Conservation (phyloP, 768 basidiomycete species). For the Tulasnella sp. region DNA sequence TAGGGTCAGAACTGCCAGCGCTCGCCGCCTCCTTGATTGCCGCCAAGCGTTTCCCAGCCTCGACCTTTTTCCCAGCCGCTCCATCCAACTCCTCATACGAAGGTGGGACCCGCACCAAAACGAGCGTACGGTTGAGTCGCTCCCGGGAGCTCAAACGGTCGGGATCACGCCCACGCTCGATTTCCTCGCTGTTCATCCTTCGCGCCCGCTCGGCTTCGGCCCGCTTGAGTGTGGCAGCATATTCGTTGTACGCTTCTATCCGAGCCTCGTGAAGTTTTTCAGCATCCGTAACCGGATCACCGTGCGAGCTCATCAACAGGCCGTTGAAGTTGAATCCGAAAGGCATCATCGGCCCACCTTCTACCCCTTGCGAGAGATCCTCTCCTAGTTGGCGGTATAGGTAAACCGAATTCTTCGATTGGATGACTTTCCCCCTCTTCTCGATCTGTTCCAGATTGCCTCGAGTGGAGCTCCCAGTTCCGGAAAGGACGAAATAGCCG, state of each 20-base stretch:
- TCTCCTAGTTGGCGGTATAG: neutral
- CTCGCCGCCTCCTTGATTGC: neutral
- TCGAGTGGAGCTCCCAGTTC: neutral
- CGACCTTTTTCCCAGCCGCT: neutral
- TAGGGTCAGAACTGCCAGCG: neutral
- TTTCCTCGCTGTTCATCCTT: neutral
- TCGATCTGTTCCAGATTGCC: neutral
- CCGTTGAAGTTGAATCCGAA: too few relatives aligned
- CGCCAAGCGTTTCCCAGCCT: neutral
- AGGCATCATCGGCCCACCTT: too few relatives aligned
- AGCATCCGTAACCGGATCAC: neutral
- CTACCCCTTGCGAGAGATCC: neutral
- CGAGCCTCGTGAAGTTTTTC: neutral
- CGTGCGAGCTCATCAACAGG: neutral
- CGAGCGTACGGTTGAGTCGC: slow-evolving; percentile 2
- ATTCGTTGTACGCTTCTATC: neutral
- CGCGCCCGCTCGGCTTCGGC: neutral
- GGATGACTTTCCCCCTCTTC: neutral
- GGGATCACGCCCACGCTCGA: slow-evolving; percentile 3
- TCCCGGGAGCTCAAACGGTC: neutral
- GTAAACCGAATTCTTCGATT: neutral
- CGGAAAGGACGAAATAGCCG: neutral
- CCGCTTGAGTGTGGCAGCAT: neutral
- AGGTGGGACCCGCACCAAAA: slow-evolving; percentile 11
- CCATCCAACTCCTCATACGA: neutral